phyloP scores from a whole-genome alignment of 169 alveolate species.

The Plasmodium vinckei region DNA sequence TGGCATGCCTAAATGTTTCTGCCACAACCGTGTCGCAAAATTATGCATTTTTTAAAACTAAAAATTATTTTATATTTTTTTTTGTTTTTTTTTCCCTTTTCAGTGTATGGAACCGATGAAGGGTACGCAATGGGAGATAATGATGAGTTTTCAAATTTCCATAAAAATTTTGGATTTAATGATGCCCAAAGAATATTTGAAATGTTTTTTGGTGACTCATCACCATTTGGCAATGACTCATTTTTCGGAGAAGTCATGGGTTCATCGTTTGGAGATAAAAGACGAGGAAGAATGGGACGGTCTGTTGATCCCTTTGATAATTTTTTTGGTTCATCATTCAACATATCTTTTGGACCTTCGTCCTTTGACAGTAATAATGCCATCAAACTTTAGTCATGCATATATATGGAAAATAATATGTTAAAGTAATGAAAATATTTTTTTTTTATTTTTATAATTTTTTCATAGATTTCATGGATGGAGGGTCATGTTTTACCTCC shows the following conservation, averaged over 20 bases:
- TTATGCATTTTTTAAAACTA: background rate
- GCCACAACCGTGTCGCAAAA: background rate
- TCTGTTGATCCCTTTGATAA: constrained; percentile 69
- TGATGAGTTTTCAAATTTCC: constrained; percentile 59
- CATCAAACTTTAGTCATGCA: background rate
- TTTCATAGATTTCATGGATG: constrained; percentile 50
- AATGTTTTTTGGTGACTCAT: constrained; percentile 79
- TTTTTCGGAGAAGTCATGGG: constrained; percentile 74
- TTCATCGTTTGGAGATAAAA: constrained; percentile 40
- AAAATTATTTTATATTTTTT: background rate
- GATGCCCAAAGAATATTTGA: constrained; percentile 81
- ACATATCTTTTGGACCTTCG: constrained; percentile 54
- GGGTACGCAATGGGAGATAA: constrained; percentile 39
- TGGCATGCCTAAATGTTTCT: background rate
- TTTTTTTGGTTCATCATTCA: constrained; percentile 64
- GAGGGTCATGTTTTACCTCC: constrained; percentile 58
- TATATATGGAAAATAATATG: background rate
- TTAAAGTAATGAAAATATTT: background rate
- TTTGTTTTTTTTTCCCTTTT: background rate
- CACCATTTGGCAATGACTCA: constrained; percentile 65
- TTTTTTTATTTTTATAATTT: background rate
- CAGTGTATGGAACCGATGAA: constrained; percentile 65
- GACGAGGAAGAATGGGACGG: constrained; percentile 63
- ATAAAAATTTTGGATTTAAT: constrained; percentile 77
- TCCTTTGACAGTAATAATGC: constrained; percentile 52